phyloP scores from a whole-genome alignment of 495 filamentous ascomycete species.

The Podospora anserina region DNA sequence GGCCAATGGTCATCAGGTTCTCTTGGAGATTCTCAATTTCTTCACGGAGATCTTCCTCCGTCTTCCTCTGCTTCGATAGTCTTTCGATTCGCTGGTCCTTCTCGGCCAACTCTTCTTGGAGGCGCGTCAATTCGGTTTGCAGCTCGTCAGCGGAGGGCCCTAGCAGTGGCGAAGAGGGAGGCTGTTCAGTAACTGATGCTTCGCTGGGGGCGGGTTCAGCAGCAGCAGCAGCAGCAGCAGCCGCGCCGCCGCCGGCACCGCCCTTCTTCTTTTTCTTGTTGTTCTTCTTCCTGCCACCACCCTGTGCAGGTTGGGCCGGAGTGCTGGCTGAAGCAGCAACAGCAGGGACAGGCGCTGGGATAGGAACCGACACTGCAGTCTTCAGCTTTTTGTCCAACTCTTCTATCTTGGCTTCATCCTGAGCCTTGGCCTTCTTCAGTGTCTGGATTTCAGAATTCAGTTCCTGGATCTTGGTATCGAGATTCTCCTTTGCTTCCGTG shows the following conservation, averaged over 20 bases:
- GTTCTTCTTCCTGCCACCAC: conserved; percentile 74
- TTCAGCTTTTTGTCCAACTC: conserved; percentile 39
- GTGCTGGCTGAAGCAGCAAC: neutral
- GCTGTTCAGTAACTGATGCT: conserved; percentile 26
- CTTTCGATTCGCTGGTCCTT: conserved; percentile 69
- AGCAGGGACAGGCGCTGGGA: conserved; percentile 14
- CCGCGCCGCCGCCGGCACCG: conserved; percentile 43
- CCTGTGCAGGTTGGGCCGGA: conserved; percentile 15
- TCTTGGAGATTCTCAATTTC: conserved; percentile 84
- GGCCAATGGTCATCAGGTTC: conserved; percentile 68
- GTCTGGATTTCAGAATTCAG: conserved; percentile 38
- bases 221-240: conserved; percentile 14
- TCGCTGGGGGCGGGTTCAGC: conserved; percentile 28
- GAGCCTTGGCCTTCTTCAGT: conserved; percentile 35
- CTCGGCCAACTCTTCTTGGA: conserved; percentile 62
- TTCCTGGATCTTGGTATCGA: conserved; percentile 32
- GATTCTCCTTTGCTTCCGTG: conserved; percentile 30
- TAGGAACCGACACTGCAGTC: conserved; percentile 4
- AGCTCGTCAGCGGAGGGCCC: conserved; percentile 32
- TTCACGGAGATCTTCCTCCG: conserved; percentile 76
- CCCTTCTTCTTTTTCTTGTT: conserved; percentile 78
- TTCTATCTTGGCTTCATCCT: conserved; percentile 32
- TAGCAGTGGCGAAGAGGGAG: conserved; percentile 25
- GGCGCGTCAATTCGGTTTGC: conserved; percentile 38
- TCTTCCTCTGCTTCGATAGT: conserved; percentile 62